phyloP scores from a whole-genome alignment of 2,329 filamentous ascomycete genomes.

The Epichloe elymi region DNA sequence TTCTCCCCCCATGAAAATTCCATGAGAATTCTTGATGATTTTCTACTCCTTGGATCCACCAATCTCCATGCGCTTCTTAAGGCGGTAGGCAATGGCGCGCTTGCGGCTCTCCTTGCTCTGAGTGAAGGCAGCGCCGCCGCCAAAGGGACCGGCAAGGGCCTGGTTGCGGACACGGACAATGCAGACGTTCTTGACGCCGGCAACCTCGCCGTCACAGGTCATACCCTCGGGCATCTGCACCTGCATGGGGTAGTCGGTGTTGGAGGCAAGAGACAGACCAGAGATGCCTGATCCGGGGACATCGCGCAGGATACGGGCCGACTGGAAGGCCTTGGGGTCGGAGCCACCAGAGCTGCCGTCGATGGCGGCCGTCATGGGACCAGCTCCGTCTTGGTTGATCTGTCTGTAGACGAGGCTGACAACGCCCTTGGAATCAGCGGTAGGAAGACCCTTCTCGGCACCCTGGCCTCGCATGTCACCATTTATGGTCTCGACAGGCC shows the following conservation, averaged over 20 bases:
- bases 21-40: too few species aligned
- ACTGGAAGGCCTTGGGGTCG: constrained; percentile 1
- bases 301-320: not conserved
- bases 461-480: constrained; percentile 1
- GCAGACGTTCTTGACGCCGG: constrained; percentile 6
- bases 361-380: constrained; percentile 1
- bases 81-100: constrained; percentile 4
- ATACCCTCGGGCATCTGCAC: constrained; percentile 2
- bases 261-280: constrained; percentile 2
- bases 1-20: too few species aligned
- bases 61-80: constrained; percentile 4
- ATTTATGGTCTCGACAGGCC: not conserved
- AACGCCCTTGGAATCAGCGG: not conserved
- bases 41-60: not conserved
- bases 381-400: constrained; percentile 4
- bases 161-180: constrained; percentile 5
- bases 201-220: constrained; percentile 3
- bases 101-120: constrained; percentile 2
- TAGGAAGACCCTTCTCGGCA: constrained; percentile 1
- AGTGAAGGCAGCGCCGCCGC: constrained; percentile 5
- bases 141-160: constrained; percentile 4
- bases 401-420: constrained; percentile 2
- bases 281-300: constrained; percentile 1
- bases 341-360: constrained; percentile 2
- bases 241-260: constrained; percentile 2